These are phyloP conservation scores for Microdochium paspali DNA, from an alignment of 2,329 filamentous ascomycete species.

Conservation along the genomic window DNA sequence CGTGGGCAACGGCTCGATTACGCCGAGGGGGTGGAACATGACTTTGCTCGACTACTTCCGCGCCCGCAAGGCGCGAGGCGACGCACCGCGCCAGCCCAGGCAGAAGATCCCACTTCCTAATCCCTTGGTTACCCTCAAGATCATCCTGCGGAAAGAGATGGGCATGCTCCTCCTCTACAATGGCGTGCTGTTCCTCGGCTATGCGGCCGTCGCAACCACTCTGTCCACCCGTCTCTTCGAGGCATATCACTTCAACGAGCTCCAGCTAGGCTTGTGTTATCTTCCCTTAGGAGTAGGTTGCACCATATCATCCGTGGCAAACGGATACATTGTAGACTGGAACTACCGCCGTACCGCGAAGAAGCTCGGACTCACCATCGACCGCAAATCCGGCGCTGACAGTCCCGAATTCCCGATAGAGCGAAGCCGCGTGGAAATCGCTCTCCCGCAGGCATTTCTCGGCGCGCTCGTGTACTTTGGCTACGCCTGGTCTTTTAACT, in stretches of 20 bases:
- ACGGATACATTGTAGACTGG: constrained; percentile 51
- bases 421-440: constrained; percentile 40
- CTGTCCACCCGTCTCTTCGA: constrained; percentile 39
- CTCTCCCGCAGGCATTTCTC: constrained; percentile 43
- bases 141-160: constrained; percentile 50
- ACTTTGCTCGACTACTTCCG: constrained; percentile 40
- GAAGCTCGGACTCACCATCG: constrained; percentile 50
- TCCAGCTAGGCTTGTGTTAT: constrained; percentile 44
- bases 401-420: constrained; percentile 45
- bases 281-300: constrained; percentile 44
- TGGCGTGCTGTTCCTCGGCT: constrained; percentile 44
- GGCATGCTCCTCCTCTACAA: constrained; percentile 42
- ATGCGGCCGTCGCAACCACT: constrained; percentile 44
- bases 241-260: constrained; percentile 40
- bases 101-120: constrained; percentile 44
- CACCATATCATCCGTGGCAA: constrained; percentile 35
- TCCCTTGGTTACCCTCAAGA: constrained; percentile 41
- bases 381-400: constrained; percentile 45
- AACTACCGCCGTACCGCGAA: constrained; percentile 63
- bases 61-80: constrained; percentile 12
- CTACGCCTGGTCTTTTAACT: constrained; percentile 49
- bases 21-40: constrained; percentile 47
- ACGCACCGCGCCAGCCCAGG: constrained; percentile 21
- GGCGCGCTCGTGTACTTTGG: constrained; percentile 42
- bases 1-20: constrained; percentile 54